phyloP scores from a whole-genome alignment of 129 eudicot genomes.

The Tanacetum coccineum region DNA sequence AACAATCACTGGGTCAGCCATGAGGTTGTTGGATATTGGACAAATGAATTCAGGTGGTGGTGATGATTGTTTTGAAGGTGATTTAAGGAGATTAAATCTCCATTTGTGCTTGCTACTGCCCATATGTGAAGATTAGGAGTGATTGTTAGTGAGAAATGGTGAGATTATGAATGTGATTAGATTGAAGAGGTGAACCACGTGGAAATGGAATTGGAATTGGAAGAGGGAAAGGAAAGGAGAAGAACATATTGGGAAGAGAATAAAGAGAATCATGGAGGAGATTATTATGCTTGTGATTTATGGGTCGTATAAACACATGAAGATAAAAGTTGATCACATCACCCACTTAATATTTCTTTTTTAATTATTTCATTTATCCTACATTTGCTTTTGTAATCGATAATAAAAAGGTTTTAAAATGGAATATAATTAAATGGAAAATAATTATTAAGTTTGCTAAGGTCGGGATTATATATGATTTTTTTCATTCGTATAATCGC shows the following conservation, averaged over 20 bases:
- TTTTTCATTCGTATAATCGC: too few relatives aligned
- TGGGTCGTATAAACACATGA: slow-evolving; percentile 22
- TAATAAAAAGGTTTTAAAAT: too few relatives aligned
- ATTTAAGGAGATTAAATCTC: slow-evolving; percentile 50
- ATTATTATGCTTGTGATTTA: slow-evolving; percentile 15
- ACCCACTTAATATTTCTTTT: background rate
- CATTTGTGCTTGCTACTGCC: slow-evolving; percentile 56
- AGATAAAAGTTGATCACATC: slow-evolving; percentile 8
- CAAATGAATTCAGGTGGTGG: slow-evolving; percentile 53
- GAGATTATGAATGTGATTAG: background rate
- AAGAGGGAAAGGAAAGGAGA: slow-evolving; percentile 7
- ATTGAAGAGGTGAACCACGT: background rate
- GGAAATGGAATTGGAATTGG: background rate
- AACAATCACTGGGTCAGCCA: slow-evolving; percentile 84
- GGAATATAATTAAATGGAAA: too few relatives aligned
- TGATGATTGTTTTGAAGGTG: slow-evolving; percentile 26
- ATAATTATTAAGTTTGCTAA: too few relatives aligned
- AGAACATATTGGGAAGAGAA: slow-evolving; percentile 23
- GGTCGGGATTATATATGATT: too few relatives aligned
- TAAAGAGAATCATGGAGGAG: slow-evolving; percentile 24
- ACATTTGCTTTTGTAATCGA: background rate
- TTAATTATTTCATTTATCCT: background rate
- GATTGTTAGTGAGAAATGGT: background rate
- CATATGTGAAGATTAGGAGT: slow-evolving; percentile 24
- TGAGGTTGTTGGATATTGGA: slow-evolving; percentile 51